Base-by-base conservation (phyloP, 2,329 filamentous ascomycete genomes). In the Xylariaceae sp. region DNA sequence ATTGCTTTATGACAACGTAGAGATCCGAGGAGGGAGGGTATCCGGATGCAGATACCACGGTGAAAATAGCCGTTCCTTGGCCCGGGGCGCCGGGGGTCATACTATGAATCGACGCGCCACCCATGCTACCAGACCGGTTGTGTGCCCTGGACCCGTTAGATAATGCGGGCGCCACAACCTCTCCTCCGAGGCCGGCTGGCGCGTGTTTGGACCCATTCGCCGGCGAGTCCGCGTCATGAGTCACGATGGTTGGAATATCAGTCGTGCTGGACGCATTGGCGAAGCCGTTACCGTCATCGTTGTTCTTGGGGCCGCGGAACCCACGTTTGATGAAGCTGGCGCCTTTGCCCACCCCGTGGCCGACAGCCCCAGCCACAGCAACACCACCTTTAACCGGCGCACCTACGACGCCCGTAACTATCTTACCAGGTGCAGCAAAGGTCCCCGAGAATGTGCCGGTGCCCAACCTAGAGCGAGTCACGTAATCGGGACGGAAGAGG, bases 341-440 rank as follows among this genome's bases (percentile, higher is more conserved):
- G 31, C 88, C 90, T 61, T 86, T 94, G 48, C 87, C 81, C 23
- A 97, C 88, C 26, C 85, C 83, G 42, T 87, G 85, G 15, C 83
- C 83, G 2, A 87, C 78, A 14, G 67, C 74, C 2, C 77, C 80
- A 11, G 76, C 83, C 26, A 88, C 89, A 26, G 84, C 83, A 41
- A 81, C 84, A 19, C 86, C 86, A 24, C 88, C 89, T 67, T 97
- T 97, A 63, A 98, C 83, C n/a, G 92, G 94, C 13, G 83, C 92
- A 26, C 90, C 90, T 18, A 78, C 81, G 36, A 84, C 80, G 47
- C 80, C 79, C 9, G 81, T 84, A 42, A 97, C 85, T 43, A 98
- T 88, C 64, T 89, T 89, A 33, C 86, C 86, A 18, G 92, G 88
- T 1, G 81, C 74, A 4, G 82, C 83, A 60, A 97, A 96, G 1